phyloP scores from a whole-genome alignment of 73 alveolate genomes.

The Breviolum minutum region DNA sequence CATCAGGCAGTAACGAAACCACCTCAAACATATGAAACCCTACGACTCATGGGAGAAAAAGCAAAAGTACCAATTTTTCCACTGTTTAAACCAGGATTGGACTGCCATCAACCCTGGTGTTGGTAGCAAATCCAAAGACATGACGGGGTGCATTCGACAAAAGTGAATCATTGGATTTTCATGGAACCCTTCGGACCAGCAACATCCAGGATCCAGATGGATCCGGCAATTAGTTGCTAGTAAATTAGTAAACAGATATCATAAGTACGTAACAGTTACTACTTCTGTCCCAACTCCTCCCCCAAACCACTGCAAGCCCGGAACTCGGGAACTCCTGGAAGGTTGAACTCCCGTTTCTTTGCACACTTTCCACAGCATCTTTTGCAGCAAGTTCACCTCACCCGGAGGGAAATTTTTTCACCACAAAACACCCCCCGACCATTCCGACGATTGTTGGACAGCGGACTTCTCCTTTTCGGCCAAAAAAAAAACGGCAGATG shows the following conservation, averaged over 20 bases:
- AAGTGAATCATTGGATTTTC: too few relatives aligned
- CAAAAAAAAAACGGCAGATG: too few relatives aligned
- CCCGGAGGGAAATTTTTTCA: not conserved
- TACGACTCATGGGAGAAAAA: not conserved
- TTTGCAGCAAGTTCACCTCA: constrained; percentile 56
- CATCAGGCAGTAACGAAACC: not conserved
- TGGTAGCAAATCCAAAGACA: not conserved
- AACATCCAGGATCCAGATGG: too few relatives aligned
- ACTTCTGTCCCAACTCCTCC: too few relatives aligned
- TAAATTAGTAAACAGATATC: too few relatives aligned
- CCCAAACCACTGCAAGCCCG: not conserved
- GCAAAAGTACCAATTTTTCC: not conserved
- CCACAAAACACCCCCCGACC: too few relatives aligned
- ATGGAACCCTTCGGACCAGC: too few relatives aligned
- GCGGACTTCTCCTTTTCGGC: too few relatives aligned
- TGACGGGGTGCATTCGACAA: not conserved
- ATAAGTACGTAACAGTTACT: not conserved
- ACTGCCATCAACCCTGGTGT: not conserved
- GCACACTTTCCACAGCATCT: constrained; percentile 79
- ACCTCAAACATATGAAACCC: not conserved
- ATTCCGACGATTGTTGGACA: too few relatives aligned
- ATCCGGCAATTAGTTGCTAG: too few relatives aligned
- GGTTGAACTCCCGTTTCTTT: not conserved
- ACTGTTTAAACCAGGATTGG: not conserved
- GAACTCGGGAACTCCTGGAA: not conserved